phyloP scores from a whole-genome alignment of 345 rosid genomes.

The Syzygium aqueum region DNA sequence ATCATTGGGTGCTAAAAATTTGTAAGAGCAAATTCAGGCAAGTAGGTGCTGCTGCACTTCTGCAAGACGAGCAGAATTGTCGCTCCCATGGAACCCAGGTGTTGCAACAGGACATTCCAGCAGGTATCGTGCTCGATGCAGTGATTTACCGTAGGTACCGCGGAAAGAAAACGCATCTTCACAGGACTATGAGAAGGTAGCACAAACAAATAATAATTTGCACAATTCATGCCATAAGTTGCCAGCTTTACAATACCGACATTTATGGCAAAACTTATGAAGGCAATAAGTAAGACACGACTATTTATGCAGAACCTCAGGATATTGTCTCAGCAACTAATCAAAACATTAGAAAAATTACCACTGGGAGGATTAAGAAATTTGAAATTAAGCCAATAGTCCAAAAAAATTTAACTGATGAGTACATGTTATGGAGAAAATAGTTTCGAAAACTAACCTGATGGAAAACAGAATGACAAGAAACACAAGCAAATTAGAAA shows the following conservation, averaged over 20 bases:
- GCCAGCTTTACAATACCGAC: neutral
- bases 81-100: neutral
- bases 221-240: neutral
- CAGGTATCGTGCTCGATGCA: neutral
- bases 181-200: neutral
- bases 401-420: neutral
- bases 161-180: neutral
- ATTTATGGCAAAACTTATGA: neutral
- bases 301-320: neutral
- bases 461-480: neutral
- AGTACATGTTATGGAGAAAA: neutral
- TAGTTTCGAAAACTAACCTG: neutral
- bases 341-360: neutral
- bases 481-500: neutral
- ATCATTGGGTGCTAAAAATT: neutral
- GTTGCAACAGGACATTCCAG: neutral
- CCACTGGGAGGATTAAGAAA: neutral
- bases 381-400: neutral
- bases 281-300: neutral
- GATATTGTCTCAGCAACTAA: neutral
- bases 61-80: neutral
- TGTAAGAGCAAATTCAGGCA: neutral
- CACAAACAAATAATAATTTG: neutral
- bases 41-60: neutral
- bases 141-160: neutral